Evolutionary conservation across 1,284 basidiomycete species (phyloP).

Genomic region (Xerocomus alliaceus): DNA sequence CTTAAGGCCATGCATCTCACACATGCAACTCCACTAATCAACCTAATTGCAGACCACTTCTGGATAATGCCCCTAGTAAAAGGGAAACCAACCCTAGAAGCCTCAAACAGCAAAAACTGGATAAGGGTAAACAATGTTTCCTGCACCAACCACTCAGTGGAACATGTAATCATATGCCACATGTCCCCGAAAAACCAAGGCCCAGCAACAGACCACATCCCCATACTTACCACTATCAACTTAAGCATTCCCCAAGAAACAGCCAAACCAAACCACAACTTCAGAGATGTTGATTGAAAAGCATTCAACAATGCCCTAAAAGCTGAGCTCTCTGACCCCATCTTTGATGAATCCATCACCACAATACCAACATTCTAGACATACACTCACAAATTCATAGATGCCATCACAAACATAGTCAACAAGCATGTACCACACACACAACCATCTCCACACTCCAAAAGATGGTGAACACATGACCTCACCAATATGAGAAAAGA

Average conservation of each 20-base stretch:
- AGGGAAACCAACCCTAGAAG: background rate
- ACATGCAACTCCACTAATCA: background rate
- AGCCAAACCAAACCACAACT: background rate
- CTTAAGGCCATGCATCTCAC: conserved; percentile 12
- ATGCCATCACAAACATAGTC: background rate
- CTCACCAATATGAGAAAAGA: background rate
- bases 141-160: background rate
- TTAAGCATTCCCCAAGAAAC: background rate
- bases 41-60: background rate
- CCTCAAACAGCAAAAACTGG: conserved; percentile 4
- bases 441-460: background rate
- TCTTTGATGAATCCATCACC: background rate
- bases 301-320: background rate
- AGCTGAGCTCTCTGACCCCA: background rate
- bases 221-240: conserved; percentile 2
- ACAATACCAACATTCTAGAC: background rate
- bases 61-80: conserved; percentile 7
- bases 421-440: background rate
- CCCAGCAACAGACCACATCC: conserved; percentile 4
- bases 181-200: background rate
- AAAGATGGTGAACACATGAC: background rate
- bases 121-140: conserved; percentile 14
- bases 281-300: background rate
- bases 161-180: background rate
- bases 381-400: background rate